Evolutionary conservation across 768 basidiomycete genomes (phyloP), one percentile per base, ranked within the genome.

Genomic region (Boletus edulis): DNA sequence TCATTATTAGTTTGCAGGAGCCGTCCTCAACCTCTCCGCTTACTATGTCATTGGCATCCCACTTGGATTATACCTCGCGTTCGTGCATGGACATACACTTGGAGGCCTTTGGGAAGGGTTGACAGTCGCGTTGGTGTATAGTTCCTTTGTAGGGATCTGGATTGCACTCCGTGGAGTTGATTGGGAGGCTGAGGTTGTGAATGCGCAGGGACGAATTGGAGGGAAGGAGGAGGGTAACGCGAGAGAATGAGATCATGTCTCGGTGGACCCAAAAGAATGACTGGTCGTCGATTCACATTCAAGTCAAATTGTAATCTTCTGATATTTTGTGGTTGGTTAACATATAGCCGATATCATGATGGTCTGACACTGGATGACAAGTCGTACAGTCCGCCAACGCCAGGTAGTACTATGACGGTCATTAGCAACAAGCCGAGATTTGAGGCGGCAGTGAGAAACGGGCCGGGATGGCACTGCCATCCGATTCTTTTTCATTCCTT

Each of bases 41-140:
- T 94, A 94, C 71, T 94, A 96, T 62, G 70, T 86, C 53, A 72
- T 94, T 57, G 91, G 91, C 29, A 87, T 96, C 47, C 94, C 94
- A 0, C 75, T 91, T 43, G 94, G 91, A 14, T 72, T 93, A 48
- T 89, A 81, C 71, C 83, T 95, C 5, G 78, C 89, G 3, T 93
- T 94, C 75, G 74, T 73, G 48, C 67, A 66, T 12, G 68, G 75
- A 37, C 76, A 81, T 68, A 83, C 76, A 0, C 75, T 97, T 13
- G 73, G 76, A 18, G 94, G 94, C 0, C 78, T 97, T 15, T 97
- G 94, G 94, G 76, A 88, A 39, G 94, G 94, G 14, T 73, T 95
- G 38, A 89, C 89, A 0, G 65, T 81, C 5, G 83, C 88, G 1
- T 74, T 92, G 22, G 72, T 89, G 17, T 92, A 47, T 69, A 84